These are phyloP conservation scores for Podospora pseudoanserina DNA, from an alignment of 495 filamentous ascomycete genomes.

Conservation along the genomic window DNA sequence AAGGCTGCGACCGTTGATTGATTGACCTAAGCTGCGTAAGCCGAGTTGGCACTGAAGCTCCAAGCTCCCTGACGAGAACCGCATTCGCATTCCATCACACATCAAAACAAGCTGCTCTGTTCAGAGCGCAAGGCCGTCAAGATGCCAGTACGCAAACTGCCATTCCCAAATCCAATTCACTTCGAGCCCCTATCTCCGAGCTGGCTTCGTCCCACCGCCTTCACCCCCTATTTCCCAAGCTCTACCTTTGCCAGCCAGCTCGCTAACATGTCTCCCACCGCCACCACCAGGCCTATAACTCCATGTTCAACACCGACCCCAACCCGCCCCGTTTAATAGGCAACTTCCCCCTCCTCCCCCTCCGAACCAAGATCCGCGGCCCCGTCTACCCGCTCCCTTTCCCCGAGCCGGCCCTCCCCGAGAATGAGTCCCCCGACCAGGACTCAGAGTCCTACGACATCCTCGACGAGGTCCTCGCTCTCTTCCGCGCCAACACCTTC, in stretches of 20 bases:
- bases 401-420: slow-evolving; percentile 59
- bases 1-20: slow-evolving; percentile 24
- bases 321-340: slow-evolving; percentile 53
- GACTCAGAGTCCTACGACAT: slow-evolving; percentile 89
- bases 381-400: slow-evolving; percentile 77
- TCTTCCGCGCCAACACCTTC: slow-evolving; percentile 97
- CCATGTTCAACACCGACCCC: slow-evolving; percentile 81
- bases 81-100: neutral
- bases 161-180: neutral
- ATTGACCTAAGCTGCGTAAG: neutral
- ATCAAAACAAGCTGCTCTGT: neutral
- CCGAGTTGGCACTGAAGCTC: slow-evolving; percentile 5
- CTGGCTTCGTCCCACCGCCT: neutral
- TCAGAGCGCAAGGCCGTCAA: slow-evolving; percentile 9
- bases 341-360: slow-evolving; percentile 90
- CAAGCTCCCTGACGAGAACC: neutral
- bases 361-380: slow-evolving; percentile 88
- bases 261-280: slow-evolving; percentile 8
- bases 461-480: slow-evolving; percentile 83
- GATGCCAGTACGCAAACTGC: slow-evolving; percentile 25
- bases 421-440: slow-evolving; percentile 69
- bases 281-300: slow-evolving; percentile 83
- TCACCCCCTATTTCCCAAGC: neutral
- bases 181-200: slow-evolving; percentile 4
- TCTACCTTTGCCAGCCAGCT: neutral